A percentile compares a stretch with the other conserved stretches of the same genome.
These are phyloP conservation scores for Mucuna pruriens DNA, from an alignment of 306 rosid species.

Conservation along the genomic window DNA sequence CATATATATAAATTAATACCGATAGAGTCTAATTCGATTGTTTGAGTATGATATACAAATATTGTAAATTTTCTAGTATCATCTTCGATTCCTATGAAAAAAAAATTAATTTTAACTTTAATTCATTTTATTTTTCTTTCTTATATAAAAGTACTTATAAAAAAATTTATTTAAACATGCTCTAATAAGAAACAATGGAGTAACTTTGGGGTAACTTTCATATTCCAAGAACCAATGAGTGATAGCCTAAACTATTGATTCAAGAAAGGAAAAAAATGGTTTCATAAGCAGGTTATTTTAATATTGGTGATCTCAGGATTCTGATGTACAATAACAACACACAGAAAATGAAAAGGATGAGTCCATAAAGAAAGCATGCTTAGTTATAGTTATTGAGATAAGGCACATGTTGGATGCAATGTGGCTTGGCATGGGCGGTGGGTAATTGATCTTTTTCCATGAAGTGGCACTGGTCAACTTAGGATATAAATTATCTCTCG, in stretches of 20 bases:
- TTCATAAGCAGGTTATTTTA: background rate
- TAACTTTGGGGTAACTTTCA: background rate
- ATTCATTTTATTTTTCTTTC: too few relatives aligned
- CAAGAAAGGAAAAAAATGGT: background rate
- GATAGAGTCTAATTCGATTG: too few relatives aligned
- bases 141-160: too few relatives aligned
- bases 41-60: too few relatives aligned
- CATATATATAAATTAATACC: too few relatives aligned
- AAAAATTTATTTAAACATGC: too few relatives aligned
- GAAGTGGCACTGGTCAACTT: slow-evolving; percentile 64
- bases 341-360: slow-evolving; percentile 27
- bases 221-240: background rate
- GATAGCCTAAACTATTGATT: background rate
- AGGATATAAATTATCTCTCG: slow-evolving; percentile 53
- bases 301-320: background rate
- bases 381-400: slow-evolving; percentile 4
- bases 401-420: slow-evolving; percentile 30
- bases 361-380: background rate
- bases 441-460: slow-evolving; percentile 15
- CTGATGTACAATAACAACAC: slow-evolving; percentile 8
- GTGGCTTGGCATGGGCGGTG: slow-evolving; percentile 38
- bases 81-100: too few relatives aligned
- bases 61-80: too few relatives aligned
- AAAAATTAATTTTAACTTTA: too few relatives aligned
- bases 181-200: background rate